Evolutionary conservation across 257 asterid genomes (phyloP).

Genomic region (Solanum bulbocastanum): DNA sequence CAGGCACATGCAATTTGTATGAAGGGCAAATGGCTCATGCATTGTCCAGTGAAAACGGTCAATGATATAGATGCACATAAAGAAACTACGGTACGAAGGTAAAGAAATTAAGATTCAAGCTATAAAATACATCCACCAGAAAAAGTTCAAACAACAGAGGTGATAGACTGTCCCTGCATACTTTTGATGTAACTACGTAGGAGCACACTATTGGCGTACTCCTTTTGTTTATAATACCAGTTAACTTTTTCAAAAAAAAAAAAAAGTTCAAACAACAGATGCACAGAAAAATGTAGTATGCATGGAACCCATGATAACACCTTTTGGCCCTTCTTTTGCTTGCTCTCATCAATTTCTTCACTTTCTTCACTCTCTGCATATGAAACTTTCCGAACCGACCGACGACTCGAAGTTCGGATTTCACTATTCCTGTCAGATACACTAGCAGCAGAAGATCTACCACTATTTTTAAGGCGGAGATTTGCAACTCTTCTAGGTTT

Average conservation of each 20-base stretch:
- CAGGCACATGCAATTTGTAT: neutral
- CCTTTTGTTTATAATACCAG: neutral
- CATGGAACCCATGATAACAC: conserved; percentile 20
- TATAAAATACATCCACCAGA: neutral
- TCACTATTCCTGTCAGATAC: conserved; percentile 52
- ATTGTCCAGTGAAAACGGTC: neutral
- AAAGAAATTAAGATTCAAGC: neutral
- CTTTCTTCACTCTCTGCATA: conserved; percentile 95
- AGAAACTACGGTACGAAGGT: neutral
- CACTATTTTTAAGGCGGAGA: conserved; percentile 40
- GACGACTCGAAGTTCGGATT: conserved; percentile 75
- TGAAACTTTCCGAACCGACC: conserved; percentile 87
- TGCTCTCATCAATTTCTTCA: conserved; percentile 74
- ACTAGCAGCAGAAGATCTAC: conserved; percentile 31
- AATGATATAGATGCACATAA: neutral
- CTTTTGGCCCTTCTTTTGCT: conserved; percentile 61
- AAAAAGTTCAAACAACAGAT: neutral
- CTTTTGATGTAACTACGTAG: neutral
- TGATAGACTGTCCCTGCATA: neutral
- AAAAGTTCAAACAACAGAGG: neutral
- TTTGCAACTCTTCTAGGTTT: conserved; percentile 43
- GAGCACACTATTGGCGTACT: neutral
- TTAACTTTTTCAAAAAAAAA: neutral
- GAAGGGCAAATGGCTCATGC: neutral
- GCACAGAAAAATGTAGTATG: neutral